Evolutionary conservation across 768 basidiomycete genomes (phyloP), one percentile per base, ranked within the genome.

Genomic region (Sistotremastrum suecicum): DNA sequence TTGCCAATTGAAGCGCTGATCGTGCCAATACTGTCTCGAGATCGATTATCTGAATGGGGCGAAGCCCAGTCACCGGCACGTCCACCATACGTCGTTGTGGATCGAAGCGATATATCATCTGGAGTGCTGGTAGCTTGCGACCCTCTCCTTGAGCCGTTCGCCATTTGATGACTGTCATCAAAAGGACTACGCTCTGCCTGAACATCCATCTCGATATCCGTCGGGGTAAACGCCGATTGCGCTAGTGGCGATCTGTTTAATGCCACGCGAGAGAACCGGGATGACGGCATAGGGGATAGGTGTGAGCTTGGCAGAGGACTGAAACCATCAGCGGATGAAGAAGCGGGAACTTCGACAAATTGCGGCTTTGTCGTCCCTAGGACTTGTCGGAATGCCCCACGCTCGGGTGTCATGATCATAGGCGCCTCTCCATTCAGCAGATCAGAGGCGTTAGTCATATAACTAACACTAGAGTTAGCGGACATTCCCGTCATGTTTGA

Each of bases 361-460:
- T 84, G 82, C 32, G 86, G 83, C 61, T 80, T 84, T 41, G 78
- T 78, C 35, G 84, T 76, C 34, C 83, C 83, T 37, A 84, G 62
- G 5, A 86, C 80, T 53, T 84, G 80, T 41, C 81, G 59, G 74
- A 41, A 70, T 66, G 32, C 75, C 69, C 57, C 54, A 48, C 75
- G 78, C 30, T 66, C 69, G 31, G 82, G 76, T 0, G 82, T 84
- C 50, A 88, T 75, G 53, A 88, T 88, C 66, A 81, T 78, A 28
- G 85, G 83, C 1, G 82, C 77, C 58, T 88, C 85, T 20, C 20
- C 20, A 54, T 79, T 77, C 49, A 87, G 64, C 63, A 88, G 72
- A 53, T 87, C 85, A 56, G 80, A 85, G 37, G 78, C 80, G 38
- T 70, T 75, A 31, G 84, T 80, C 69, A 81, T 74, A 63, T 72